Base-by-base conservation (phyloP, 257 asterid species). In the Craterostigma plantagineum region DNA sequence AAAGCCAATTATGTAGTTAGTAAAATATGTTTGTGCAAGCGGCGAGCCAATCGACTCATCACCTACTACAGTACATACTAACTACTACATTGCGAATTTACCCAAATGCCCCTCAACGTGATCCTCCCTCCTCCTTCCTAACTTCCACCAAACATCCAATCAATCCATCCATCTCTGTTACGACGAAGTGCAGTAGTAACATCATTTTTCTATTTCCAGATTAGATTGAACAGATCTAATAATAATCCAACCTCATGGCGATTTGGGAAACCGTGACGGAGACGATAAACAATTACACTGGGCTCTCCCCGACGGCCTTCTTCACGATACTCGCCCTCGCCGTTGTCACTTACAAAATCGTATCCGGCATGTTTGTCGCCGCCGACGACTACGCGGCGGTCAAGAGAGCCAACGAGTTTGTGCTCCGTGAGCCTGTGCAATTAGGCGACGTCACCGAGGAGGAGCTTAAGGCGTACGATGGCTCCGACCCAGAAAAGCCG, bases 221-320 rank as follows among this genome's bases (percentile, higher is more conserved):
- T n/a, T n/a, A n/a, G n/a, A n/a, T n/a, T n/a, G n/a, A n/a, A n/a
- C n/a, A n/a, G n/a, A n/a, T n/a, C n/a, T n/a, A n/a, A n/a, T n/a
- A n/a, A n/a, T n/a, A n/a, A 23, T 23, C 30, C 30, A n/a, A 34
- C 8, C 18, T 27, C 46, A 75, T 73, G 76, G 70, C 63, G 54
- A 11, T 61, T 3, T 81, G 79, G 90, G 52, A 61, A 18, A 60
- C 68, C 17, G 9, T 68, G 13, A 63, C 73, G 51, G 79, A 60
- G 12, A 43, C 70, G 46, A 69, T 81, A 63, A 45, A 55, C 67
- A 40, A 55, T 41, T 73, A 71, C 68, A 78, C 84, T 3, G 93
- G 92, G 4, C 69, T 86, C n/a, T 78, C 93, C 0, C 80, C 97
- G 53, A 48, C 82, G 55, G 72, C 82, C 13, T 76, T 86, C 49